Evolutionary conservation across 495 filamentous ascomycete species (phyloP), one percentile per base, ranked within the genome.

Genomic region (Tuber magnatum): DNA sequence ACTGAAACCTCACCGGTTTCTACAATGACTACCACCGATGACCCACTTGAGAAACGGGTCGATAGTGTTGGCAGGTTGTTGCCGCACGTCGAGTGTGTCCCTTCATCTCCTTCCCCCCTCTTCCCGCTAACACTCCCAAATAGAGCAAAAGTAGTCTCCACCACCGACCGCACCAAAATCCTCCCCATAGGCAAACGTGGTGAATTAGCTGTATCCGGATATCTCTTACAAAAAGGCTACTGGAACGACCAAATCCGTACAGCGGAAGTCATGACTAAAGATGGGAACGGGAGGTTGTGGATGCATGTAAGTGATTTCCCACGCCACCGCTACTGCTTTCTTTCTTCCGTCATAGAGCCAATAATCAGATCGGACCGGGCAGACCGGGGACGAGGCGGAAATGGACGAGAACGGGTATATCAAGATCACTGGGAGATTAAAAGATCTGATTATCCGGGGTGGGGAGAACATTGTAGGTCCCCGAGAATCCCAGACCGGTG

Each of bases 401-500:
- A 94, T 99, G 88, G 93, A 95, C 75, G 84, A 76, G 24, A 84
- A 90, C 9, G 91, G 91, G 35, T 93, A 90, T 80, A 86, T 93
- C 9, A 86, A 86, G 76, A 87, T 87, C 70, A 91, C 89, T 5
- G 88, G 89, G 16, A 84, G 93, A 22, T 92, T 96, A 79, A 97
- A 97, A 84, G 95, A 99, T 81, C 82, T 97, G 74, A 93, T 99
- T 73, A 97, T 99, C 80, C 88, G 92, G 40, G 95, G 92, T 28
- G 94, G 95, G 3, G 95, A 97, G 83, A 99, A 99, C 80, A 97
- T 99, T 79, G 76, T 76, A 72, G 28, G 42, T 68, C 28, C 24
- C 40, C 35, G 28, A n/a, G 43, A 61, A 61, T 61, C 44, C 20
- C 28, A n/a, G 32, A 42, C 35, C 24, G n/a, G 32, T 71, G 24